Evolutionary conservation across 306 rosid species (phyloP).

Genomic region (Quercus robur): DNA sequence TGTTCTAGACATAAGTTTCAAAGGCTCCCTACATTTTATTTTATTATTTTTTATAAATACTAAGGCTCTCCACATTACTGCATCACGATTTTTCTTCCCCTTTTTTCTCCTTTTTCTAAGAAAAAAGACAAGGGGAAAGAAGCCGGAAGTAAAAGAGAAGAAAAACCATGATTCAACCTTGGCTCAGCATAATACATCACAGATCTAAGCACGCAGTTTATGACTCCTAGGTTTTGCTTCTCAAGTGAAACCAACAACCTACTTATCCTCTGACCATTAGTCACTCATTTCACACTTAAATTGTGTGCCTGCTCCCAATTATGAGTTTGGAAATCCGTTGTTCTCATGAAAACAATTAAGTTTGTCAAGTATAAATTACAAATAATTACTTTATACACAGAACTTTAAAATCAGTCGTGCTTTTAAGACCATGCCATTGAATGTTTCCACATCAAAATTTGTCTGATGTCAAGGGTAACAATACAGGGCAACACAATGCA

Average conservation of each 20-base stretch:
- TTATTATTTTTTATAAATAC: too few species aligned
- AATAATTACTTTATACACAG: neutral
- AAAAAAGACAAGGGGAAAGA: neutral
- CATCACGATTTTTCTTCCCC: neutral
- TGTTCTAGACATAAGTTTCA: neutral
- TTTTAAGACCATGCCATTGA: neutral
- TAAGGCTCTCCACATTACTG: neutral
- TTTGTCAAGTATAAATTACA: neutral
- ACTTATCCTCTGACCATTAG: too few species aligned
- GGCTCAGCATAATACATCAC: neutral
- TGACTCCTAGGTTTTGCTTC: too few species aligned
- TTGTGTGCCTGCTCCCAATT: too few species aligned
- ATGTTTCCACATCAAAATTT: neutral
- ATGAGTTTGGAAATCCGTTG: too few species aligned
- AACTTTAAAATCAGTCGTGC: neutral
- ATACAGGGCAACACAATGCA: neutral
- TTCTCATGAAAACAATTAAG: neutral
- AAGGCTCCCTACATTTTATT: neutral
- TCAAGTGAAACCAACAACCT: too few species aligned
- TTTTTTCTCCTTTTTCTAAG: neutral
- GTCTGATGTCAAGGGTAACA: neutral
- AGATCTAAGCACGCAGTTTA: too few species aligned
- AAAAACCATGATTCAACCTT: neutral
- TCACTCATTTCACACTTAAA: too few species aligned
- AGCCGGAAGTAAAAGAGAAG: neutral